A percentile compares a stretch with the other conserved stretches of the same genome.
phyloP scores from a whole-genome alignment of 2,329 filamentous ascomycete species.

The Orbilia blumenaviensis region DNA sequence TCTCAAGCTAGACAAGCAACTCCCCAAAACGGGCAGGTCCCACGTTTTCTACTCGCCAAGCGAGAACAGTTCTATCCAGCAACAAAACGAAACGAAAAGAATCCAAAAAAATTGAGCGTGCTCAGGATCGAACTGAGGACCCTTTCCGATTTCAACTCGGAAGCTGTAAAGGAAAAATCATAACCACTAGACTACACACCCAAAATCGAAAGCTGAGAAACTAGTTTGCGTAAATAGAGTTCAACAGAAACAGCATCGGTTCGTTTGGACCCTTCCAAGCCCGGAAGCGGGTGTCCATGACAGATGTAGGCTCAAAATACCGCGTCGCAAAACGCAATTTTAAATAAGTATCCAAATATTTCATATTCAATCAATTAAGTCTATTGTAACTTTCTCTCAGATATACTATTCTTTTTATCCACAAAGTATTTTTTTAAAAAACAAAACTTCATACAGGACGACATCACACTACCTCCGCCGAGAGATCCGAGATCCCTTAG shows the following conservation, averaged over 20 bases:
- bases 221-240: not conserved
- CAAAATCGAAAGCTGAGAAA: not conserved
- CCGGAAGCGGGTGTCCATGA: too few species aligned
- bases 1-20: too few species aligned
- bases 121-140: constrained; percentile 55
- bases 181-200: constrained; percentile 55
- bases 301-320: too few species aligned
- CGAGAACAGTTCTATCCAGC: not conserved
- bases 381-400: not conserved
- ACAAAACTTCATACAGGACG: not conserved
- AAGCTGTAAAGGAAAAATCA: constrained; percentile 54
- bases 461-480: too few species aligned
- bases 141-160: constrained; percentile 47
- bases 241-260: too few species aligned
- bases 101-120: constrained; percentile 46
- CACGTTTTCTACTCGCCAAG: too few species aligned
- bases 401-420: not conserved
- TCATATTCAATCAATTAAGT: not conserved
- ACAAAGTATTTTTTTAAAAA: not conserved
- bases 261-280: too few species aligned
- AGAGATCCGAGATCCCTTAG: too few species aligned
- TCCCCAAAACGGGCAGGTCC: too few species aligned
- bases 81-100: not conserved
- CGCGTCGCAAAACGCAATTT: too few species aligned
- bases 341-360: too few species aligned